These are phyloP conservation scores for Calophaca sinica DNA, from an alignment of 306 rosid species.

Conservation along the genomic window DNA sequence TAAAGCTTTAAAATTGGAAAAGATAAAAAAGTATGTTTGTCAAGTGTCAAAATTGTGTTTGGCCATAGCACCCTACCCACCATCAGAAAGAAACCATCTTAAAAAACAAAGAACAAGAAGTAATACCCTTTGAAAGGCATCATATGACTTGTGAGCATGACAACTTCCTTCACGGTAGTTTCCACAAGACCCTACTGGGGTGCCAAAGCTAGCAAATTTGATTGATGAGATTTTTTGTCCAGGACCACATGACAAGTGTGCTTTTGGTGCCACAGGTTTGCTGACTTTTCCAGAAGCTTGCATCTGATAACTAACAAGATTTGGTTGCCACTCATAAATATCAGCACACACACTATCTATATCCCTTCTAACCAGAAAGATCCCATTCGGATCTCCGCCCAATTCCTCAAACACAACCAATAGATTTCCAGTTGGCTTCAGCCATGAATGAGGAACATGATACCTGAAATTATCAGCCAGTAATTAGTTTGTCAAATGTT, in stretches of 20 bases:
- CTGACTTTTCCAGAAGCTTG: slow-evolving; percentile 81
- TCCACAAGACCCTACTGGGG: slow-evolving; percentile 88
- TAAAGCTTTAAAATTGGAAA: too few relatives aligned
- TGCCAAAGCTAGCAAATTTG: slow-evolving; percentile 97
- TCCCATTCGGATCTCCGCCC: slow-evolving; percentile 93
- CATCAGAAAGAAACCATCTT: not conserved
- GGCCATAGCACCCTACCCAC: not conserved
- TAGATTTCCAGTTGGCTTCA: slow-evolving; percentile 85
- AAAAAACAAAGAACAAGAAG: slow-evolving; percentile 22
- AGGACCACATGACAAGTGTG: slow-evolving; percentile 79
- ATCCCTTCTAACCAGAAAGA: slow-evolving; percentile 83
- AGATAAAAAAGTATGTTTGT: too few relatives aligned
- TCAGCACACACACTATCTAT: slow-evolving; percentile 83
- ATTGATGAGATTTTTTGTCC: slow-evolving; percentile 88
- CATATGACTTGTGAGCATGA: slow-evolving; percentile 90
- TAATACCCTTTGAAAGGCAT: slow-evolving; percentile 84
- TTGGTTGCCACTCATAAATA: slow-evolving; percentile 98
- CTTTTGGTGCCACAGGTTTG: slow-evolving; percentile 79
- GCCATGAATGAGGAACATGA: slow-evolving; percentile 95
- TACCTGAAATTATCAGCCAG: slow-evolving; percentile 69
- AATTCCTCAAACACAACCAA: slow-evolving; percentile 90
- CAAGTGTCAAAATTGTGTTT: too few relatives aligned
- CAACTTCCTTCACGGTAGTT: slow-evolving; percentile 84
- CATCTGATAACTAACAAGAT: slow-evolving; percentile 76
- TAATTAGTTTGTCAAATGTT: slow-evolving; percentile 25